Evolutionary conservation across 1,139 yeast species (phyloP), one percentile per base, ranked within the genome.

Genomic region (Nakaseomyces nivariensis): DNA sequence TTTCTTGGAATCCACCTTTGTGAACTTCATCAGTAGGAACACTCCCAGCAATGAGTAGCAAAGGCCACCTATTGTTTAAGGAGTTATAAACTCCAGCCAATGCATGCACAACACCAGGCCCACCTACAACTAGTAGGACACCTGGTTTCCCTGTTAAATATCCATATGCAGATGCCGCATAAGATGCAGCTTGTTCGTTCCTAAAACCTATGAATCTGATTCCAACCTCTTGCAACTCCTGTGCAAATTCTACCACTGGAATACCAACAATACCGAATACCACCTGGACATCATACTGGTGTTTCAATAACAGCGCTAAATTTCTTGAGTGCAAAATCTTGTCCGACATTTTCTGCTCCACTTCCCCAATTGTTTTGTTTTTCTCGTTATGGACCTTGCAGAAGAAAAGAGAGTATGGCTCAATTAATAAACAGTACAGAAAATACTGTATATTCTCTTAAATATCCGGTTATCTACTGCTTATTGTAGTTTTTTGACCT

Each of bases 181-280:
- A 81, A 1, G 85, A 77, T 0, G 87, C 87, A 10, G 83, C 72
- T 58, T 81, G 86, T 58, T 81, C 87, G 63, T 81, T 81, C 52
- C 87, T 68, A 58, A 81, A 81, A 0, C 81, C 63, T 34, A 81
- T 63, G 60, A 81, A 81, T 51, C 68, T 66, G 52, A 81, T 74
- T 1, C 82, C 84, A 22, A 67, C 62, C 7, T 67, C 67, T 33
- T 78, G 75, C 54, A 78, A 68, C 1, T 79, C 77, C 52, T 81
- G 82, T n/a, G 77, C 78, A 51, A 70, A 74, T 48, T 81, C 85
- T 25, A 81, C 83, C 10, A 81, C 79, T 1, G 87, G 87, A 46
- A 81, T 81, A 0, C 87, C 87, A 8, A 81, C 87, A 32, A 81
- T 72, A 4, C 87, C 87, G 63, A 81, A 81, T 1, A 81, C 75